Base-by-base conservation (phyloP, 306 rosid genomes). In the Pterocarpus santalinus region DNA sequence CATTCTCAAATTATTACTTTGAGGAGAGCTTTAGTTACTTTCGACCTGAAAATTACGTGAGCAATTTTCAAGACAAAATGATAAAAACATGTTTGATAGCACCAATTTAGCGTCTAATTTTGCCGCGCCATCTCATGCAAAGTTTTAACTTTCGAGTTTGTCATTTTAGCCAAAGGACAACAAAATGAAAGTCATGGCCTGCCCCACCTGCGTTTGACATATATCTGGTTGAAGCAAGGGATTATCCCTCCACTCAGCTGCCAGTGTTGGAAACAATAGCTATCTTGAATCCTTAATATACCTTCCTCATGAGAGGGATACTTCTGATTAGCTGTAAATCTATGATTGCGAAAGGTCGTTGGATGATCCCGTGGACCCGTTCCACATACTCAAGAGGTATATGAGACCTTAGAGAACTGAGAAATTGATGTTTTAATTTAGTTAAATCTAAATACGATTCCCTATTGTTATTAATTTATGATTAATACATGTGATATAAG, bases 351-450 rank as follows among this genome's bases (percentile, higher is more conserved):
- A 77, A 28, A 53, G 41, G 64, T 4, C 62, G 32, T 41, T 69
- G 75, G 8, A 35, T 46, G 75, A 82, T 78, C 69, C 43, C 69
- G 86, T 78, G 89, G 82, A 53, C 86, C 84, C 72, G 65, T 74
- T 83, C 38, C 46, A 15, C 33, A 44, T 72, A 65, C 77, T 52
- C 57, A 33, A 73, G 66, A 16, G 61, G 58, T 22, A 17, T 53
- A 73, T 13, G 5, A 57, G 4, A 64, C 28, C 41, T 13, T n/a
- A 39, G 63, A 52, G 30, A 69, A 60, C 69, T 69, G 10, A 62
- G 72, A 69, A 36, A 65, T n/a, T 69, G 66, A 60, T 55, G 32
- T 11, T n/a, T 16, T 79, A 35, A 34, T 84, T 33, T 62, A 7
- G 10, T 68, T 79, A 74, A 1, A 75, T 41, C 65, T 69, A 39